Conservation (phyloP, 371 early-diverging fungal species). For the Amoeboaphelidium protococcarum region DNA sequence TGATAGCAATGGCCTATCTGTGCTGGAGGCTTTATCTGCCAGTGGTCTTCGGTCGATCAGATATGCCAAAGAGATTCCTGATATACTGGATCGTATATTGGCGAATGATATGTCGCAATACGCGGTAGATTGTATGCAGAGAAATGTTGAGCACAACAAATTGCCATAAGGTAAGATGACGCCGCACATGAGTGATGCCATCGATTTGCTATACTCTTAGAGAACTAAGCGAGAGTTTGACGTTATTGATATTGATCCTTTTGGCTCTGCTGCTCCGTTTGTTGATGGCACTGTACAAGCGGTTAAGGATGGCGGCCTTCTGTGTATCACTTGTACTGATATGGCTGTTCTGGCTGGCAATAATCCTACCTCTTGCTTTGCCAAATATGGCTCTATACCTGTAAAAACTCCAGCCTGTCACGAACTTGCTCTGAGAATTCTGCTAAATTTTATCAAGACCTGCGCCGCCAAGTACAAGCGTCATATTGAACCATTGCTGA, state of each 20-base stretch:
- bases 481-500: conserved; percentile 68
- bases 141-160: conserved; percentile 68
- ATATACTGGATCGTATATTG: conserved; percentile 38
- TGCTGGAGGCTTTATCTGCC: conserved; percentile 88
- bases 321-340: conserved; percentile 98
- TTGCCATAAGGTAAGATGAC: conserved; percentile 30
- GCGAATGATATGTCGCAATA: conserved; percentile 80
- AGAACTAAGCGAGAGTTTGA: conserved; percentile 27
- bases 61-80: conserved; percentile 83
- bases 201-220: conserved; percentile 40
- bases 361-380: conserved; percentile 74
- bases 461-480: conserved; percentile 68
- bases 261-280: conserved; percentile 92
- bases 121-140: conserved; percentile 71
- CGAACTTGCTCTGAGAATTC: conserved; percentile 58
- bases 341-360: conserved; percentile 80
- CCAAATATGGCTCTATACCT: conserved; percentile 86
- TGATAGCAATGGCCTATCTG: background rate
- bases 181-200: conserved; percentile 63
- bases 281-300: conserved; percentile 86
- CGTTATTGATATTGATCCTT: conserved; percentile 93
- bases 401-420: conserved; percentile 36
- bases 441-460: conserved; percentile 57
- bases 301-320: conserved; percentile 72
- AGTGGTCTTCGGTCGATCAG: conserved; percentile 94